phyloP scores from a whole-genome alignment of 179 eudicot genomes.

The Silene coronaria region DNA sequence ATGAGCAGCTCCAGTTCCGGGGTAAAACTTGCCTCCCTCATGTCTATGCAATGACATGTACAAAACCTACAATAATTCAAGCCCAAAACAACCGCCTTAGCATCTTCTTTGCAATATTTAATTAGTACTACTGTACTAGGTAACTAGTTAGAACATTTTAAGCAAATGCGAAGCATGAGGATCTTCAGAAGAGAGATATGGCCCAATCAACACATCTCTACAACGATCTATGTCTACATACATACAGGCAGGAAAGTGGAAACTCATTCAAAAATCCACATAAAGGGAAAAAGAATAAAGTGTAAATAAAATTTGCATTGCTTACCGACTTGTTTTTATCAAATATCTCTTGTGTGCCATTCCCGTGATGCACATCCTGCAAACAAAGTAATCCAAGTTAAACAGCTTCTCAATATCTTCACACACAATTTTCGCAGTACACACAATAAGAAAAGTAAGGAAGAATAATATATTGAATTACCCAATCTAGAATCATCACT shows the following conservation, averaged over 20 bases:
- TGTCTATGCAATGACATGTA: constrained; percentile 96
- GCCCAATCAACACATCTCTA: not conserved
- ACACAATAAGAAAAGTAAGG: not conserved
- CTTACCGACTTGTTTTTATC: constrained; percentile 76
- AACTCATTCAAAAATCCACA: not conserved
- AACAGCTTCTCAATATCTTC: constrained; percentile 6
- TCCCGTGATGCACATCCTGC: constrained; percentile 99
- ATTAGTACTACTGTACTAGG: not conserved
- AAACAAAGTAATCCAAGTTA: constrained; percentile 12
- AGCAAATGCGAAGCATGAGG: not conserved
- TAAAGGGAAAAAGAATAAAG: not conserved
- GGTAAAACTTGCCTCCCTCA: constrained; percentile 90
- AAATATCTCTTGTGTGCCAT: constrained; percentile 98
- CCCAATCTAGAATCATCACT: constrained; percentile 95
- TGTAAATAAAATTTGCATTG: constrained; percentile 1
- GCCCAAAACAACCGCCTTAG: not conserved
- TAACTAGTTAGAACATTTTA: not conserved
- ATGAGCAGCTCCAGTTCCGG: constrained; percentile 89
- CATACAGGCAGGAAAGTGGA: not conserved
- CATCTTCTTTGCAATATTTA: not conserved
- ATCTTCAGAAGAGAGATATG: not conserved
- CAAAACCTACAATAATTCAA: constrained; percentile 50
- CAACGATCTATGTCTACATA: not conserved
- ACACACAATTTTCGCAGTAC: constrained; percentile 5
- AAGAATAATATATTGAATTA: constrained; percentile 27